Percentiles rank a stretch among this genome's conserved stretches.
phyloP scores from a whole-genome alignment of 345 rosid species.

The Geranium brycei region DNA sequence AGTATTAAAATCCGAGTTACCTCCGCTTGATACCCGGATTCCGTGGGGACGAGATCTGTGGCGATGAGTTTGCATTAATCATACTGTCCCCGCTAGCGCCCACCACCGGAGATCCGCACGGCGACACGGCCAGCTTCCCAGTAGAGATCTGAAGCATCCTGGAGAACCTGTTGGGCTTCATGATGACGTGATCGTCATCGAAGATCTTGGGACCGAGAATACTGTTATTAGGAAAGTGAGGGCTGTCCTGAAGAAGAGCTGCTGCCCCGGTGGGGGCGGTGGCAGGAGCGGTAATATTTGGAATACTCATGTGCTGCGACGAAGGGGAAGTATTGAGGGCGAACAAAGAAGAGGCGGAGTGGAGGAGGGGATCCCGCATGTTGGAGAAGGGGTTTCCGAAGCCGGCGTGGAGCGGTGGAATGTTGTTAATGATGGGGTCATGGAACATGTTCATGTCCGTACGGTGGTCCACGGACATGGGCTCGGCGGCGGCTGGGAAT shows the following conservation, averaged over 20 bases:
- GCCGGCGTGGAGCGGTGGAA: neutral
- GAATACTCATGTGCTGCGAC: too few species aligned
- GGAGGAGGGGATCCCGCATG: neutral
- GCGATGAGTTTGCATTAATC: neutral
- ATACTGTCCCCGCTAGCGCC: neutral
- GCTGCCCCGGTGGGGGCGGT: neutral
- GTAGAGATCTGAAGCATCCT: neutral
- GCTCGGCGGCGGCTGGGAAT: neutral
- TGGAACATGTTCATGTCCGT: neutral
- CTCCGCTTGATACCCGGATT: neutral
- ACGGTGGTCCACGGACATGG: neutral
- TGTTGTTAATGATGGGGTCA: too few species aligned
- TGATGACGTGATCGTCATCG: neutral
- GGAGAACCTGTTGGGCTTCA: neutral
- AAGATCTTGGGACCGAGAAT: neutral
- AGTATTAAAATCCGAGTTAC: neutral
- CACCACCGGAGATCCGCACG: neutral
- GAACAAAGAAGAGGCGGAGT: neutral
- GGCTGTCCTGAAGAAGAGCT: neutral
- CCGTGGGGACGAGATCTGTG: neutral
- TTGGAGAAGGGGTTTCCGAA: neutral
- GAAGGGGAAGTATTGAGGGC: neutral
- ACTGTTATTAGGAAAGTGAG: too few species aligned
- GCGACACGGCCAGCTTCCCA: neutral
- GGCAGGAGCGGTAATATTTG: neutral